Conservation (phyloP, 2,329 filamentous ascomycete species). For the Stemphylium vesicarium region DNA sequence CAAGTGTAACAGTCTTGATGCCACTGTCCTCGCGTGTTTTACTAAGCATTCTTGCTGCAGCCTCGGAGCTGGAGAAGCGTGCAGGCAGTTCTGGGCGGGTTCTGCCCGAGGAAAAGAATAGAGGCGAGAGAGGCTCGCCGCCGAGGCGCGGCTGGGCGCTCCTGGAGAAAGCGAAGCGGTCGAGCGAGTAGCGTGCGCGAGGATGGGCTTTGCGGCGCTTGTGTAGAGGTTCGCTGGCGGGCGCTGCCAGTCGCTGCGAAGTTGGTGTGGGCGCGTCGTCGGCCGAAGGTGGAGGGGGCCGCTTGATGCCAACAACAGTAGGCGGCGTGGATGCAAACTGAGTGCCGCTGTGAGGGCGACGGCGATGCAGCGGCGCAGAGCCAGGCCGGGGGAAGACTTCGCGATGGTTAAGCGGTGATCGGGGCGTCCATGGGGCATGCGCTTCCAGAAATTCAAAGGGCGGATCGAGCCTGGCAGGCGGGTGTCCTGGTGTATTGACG, state of each 20-base stretch:
- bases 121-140: constrained; percentile 54
- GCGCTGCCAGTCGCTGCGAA: background rate
- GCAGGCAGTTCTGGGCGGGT: constrained; percentile 54
- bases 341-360: constrained; percentile 5
- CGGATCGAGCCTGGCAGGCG: constrained; percentile 6
- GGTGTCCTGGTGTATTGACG: constrained; percentile 1
- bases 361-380: constrained; percentile 18
- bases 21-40: constrained; percentile 58
- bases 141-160: constrained; percentile 22
- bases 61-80: constrained; percentile 64
- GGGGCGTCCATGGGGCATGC: constrained; percentile 26
- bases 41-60: constrained; percentile 64
- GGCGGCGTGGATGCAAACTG: constrained; percentile 22
- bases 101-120: constrained; percentile 59
- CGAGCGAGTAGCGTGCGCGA: constrained; percentile 44
- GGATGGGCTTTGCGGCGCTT: constrained; percentile 41
- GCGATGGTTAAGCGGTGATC: constrained; percentile 20
- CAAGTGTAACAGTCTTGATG: constrained; percentile 60
- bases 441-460: background rate
- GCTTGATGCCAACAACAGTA: constrained; percentile 31
- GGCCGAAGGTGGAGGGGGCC: constrained; percentile 12
- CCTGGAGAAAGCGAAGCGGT: constrained; percentile 43
- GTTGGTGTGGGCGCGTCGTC: background rate
- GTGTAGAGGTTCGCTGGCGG: constrained; percentile 43
- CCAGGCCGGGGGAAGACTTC: constrained; percentile 15